Evolutionary conservation across 192 early-diverging fungal genomes (phyloP).

Genomic region (Coemansia sp.): DNA sequence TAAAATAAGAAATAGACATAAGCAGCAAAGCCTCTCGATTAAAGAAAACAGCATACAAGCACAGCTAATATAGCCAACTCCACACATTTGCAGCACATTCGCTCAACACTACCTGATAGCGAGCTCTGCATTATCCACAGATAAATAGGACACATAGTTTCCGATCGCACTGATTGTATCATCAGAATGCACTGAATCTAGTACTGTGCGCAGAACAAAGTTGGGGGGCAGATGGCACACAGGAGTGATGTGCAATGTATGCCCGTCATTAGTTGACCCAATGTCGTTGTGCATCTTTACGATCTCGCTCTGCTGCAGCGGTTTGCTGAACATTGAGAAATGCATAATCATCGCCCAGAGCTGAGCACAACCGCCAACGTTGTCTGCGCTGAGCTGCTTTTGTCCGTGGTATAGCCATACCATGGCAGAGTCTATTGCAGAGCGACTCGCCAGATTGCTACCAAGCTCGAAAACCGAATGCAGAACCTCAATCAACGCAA

Average conservation of each 20-base stretch:
- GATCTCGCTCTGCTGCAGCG: slow-evolving; percentile 19
- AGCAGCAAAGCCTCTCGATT: background rate
- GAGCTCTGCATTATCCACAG: slow-evolving; percentile 23
- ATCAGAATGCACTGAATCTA: slow-evolving; percentile 4
- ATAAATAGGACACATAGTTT: slow-evolving; percentile 5
- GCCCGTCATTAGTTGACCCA: background rate
- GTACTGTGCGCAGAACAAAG: slow-evolving; percentile 12
- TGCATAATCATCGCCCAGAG: slow-evolving; percentile 30
- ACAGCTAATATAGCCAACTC: background rate
- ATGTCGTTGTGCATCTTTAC: slow-evolving; percentile 14
- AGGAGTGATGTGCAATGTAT: background rate
- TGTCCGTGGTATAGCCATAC: slow-evolving; percentile 29
- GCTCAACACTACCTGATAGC: slow-evolving; percentile 40
- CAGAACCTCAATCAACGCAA: slow-evolving; percentile 29
- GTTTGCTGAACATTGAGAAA: slow-evolving; percentile 8
- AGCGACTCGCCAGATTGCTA: background rate
- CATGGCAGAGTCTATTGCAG: slow-evolving; percentile 8
- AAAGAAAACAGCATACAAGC: background rate
- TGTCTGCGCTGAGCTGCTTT: background rate
- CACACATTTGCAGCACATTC: background rate
- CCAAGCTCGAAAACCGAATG: background rate
- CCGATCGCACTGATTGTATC: slow-evolving; percentile 13
- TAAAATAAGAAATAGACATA: background rate
- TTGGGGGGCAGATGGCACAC: slow-evolving; percentile 18
- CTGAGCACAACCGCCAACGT: slow-evolving; percentile 22